phyloP scores from a whole-genome alignment of 106 monocot genomes.

The Acorus calamus region DNA sequence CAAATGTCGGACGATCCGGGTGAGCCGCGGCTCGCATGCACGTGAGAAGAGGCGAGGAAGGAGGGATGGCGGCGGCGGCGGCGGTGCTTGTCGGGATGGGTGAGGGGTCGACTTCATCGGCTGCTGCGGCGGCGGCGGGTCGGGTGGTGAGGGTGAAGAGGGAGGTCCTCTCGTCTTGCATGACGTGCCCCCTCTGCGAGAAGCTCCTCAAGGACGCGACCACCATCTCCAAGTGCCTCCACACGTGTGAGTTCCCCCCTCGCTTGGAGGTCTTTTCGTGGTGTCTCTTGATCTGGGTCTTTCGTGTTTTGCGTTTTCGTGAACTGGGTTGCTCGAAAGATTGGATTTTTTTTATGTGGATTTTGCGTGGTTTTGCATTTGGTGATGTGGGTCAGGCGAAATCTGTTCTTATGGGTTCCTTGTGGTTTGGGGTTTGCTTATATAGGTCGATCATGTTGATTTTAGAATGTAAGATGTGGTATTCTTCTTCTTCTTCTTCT shows the following conservation, averaged over 20 bases:
- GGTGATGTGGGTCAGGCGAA: too few species aligned
- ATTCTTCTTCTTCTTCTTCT: too few species aligned
- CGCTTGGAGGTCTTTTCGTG: neutral
- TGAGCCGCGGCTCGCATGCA: too few species aligned
- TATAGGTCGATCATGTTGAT: too few species aligned
- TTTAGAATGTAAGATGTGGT: too few species aligned
- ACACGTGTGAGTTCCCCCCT: conserved; percentile 56
- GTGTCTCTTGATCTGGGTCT: conserved; percentile 6
- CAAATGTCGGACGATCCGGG: too few species aligned
- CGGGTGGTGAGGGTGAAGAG: conserved; percentile 40
- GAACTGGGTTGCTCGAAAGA: neutral
- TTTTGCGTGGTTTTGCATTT: too few species aligned
- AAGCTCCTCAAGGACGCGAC: conserved; percentile 69
- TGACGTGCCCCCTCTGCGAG: conserved; percentile 76
- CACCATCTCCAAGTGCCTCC: conserved; percentile 86
- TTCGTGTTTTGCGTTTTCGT: neutral
- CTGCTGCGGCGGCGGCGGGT: conserved; percentile 5
- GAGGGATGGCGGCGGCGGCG: too few species aligned
- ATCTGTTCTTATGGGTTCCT: too few species aligned
- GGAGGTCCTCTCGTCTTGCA: conserved; percentile 43
- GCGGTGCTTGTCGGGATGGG: too few species aligned
- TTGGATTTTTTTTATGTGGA: neutral
- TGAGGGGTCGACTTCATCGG: neutral
- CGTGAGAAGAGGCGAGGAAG: too few species aligned
- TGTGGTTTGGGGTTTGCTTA: too few species aligned